Evolutionary conservation across 176 grass and related monocot species (phyloP).

Genomic region (Bromus sterilis): DNA sequence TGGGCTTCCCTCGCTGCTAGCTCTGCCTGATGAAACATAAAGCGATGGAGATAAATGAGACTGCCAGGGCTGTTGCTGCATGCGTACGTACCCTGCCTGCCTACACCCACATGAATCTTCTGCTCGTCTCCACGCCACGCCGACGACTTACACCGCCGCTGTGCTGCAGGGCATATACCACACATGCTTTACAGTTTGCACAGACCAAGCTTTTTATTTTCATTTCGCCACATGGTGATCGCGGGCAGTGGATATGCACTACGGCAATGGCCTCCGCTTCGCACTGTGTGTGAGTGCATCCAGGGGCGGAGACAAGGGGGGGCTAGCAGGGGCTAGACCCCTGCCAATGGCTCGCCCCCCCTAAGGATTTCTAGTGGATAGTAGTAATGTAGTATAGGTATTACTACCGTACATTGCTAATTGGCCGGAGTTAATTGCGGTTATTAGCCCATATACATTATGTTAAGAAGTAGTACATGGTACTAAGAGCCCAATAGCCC

Average conservation of each 20-base stretch:
- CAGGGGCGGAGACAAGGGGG: too few relatives aligned
- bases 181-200: background rate
- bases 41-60: constrained; percentile 6
- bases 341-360: too few relatives aligned
- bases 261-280: background rate
- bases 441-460: too few relatives aligned
- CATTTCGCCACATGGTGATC: background rate
- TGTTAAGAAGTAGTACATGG: too few relatives aligned
- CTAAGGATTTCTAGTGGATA: too few relatives aligned
- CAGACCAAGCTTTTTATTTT: background rate
- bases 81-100: background rate
- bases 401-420: too few relatives aligned
- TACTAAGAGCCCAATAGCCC: too few relatives aligned
- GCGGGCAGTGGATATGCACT: background rate
- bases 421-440: too few relatives aligned
- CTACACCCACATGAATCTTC: constrained; percentile 44
- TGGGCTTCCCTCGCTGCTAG: background rate
- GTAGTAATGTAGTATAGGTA: too few relatives aligned
- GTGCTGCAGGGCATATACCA: background rate
- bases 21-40: constrained; percentile 11
- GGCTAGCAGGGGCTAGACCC: too few relatives aligned
- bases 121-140: constrained; percentile 34
- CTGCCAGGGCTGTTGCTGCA: background rate
- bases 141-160: background rate
- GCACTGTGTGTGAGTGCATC: background rate